A percentile compares a stretch with the other conserved stretches of the same genome.
phyloP scores from a whole-genome alignment of 306 rosid genomes.

The Alnus rubra region DNA sequence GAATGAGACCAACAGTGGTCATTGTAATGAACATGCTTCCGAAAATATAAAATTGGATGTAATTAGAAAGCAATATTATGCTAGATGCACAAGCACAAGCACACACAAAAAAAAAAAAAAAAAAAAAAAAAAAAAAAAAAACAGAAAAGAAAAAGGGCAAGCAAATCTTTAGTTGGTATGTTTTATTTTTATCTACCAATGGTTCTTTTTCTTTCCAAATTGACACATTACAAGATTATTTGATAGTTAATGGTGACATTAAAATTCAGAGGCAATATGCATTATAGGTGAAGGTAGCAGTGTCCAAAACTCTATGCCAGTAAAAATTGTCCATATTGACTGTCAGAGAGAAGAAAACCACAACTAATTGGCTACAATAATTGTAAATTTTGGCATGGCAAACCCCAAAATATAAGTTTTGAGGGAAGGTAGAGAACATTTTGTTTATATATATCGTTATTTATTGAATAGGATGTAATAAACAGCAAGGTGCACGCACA shows the following conservation, averaged over 20 bases:
- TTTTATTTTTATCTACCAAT: background rate
- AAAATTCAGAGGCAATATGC: background rate
- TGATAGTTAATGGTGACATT: background rate
- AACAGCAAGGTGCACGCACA: background rate
- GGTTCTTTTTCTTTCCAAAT: background rate
- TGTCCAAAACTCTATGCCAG: background rate
- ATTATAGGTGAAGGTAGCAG: background rate
- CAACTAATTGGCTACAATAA: background rate
- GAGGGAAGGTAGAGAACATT: background rate
- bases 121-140: background rate
- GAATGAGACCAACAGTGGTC: constrained; percentile 14
- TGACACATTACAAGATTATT: background rate
- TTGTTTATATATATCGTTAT: background rate
- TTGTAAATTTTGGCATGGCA: background rate
- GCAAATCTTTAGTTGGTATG: background rate
- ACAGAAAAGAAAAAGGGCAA: background rate
- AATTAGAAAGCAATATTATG: background rate
- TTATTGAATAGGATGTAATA: background rate
- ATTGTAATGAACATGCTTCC: background rate
- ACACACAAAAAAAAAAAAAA: too few relatives aligned
- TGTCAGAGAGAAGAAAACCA: background rate
- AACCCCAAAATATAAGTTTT: background rate
- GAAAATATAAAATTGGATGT: background rate
- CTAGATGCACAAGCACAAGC: background rate
- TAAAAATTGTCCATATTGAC: background rate